Conservation (phyloP, 2,329 filamentous ascomycete species). For the Zopfia rhizophila region DNA sequence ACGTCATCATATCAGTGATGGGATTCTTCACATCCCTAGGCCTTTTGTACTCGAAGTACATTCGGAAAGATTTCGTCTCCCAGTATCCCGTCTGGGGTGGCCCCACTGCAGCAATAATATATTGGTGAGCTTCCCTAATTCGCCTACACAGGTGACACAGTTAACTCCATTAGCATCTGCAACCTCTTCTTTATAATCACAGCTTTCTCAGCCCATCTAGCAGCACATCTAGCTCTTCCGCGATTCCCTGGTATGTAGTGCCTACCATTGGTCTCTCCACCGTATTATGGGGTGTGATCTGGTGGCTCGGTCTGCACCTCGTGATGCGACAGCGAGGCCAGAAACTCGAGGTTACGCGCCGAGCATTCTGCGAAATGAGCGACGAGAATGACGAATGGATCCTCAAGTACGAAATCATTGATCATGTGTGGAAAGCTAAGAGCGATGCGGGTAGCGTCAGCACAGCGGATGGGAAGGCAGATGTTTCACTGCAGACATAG, state of each 20-base stretch:
- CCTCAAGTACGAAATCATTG: conserved; percentile 15
- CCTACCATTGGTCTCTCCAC: conserved; percentile 15
- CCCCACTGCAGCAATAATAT: conserved; percentile 4
- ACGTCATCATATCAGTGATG: conserved; percentile 15
- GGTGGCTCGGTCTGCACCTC: conserved; percentile 17
- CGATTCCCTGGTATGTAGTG: conserved; percentile 12
- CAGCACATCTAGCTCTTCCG: background rate
- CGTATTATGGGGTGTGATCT: conserved; percentile 15
- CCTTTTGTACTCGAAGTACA: conserved; percentile 17
- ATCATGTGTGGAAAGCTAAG: conserved; percentile 11
- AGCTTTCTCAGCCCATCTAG: conserved; percentile 1
- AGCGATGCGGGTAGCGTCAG: conserved; percentile 3
- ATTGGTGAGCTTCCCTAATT: conserved; percentile 7
- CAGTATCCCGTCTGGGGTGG: conserved; percentile 2
- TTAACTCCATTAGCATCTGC: conserved; percentile 1
- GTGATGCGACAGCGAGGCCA: conserved; percentile 9
- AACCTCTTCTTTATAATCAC: conserved; percentile 16
- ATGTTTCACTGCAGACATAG: too few relatives aligned
- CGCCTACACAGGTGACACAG: background rate
- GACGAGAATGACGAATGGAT: conserved; percentile 14
- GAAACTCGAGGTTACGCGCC: conserved; percentile 3
- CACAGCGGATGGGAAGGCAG: too few relatives aligned
- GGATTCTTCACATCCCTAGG: conserved; percentile 18
- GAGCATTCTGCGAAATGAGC: conserved; percentile 2
- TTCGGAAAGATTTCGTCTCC: conserved; percentile 5